Evolutionary conservation across 2,329 filamentous ascomycete species (phyloP).

Genomic region (Microdochium paspali): DNA sequence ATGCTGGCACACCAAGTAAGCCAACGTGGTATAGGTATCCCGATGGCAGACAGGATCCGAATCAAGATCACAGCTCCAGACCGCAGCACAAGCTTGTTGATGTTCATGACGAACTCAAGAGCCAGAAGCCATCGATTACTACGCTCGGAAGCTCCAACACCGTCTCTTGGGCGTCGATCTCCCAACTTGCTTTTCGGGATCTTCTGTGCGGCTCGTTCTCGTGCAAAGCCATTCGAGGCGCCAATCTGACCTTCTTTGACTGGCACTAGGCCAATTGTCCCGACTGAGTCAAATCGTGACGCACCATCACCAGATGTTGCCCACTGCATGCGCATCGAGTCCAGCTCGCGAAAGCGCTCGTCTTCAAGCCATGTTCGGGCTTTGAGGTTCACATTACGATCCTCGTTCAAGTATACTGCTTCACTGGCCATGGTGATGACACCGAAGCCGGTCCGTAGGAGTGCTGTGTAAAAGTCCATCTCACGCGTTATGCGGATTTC

Average conservation of each 20-base stretch:
- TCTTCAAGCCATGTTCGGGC: constrained; percentile 87
- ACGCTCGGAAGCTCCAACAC: constrained; percentile 71
- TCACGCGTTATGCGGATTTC: constrained; percentile 72
- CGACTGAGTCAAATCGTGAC: constrained; percentile 40
- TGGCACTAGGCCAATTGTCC: constrained; percentile 45
- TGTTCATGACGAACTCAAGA: constrained; percentile 66
- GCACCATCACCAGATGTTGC: constrained; percentile 34
- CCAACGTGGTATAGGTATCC: constrained; percentile 55
- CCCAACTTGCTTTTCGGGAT: constrained; percentile 33
- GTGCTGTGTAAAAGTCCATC: constrained; percentile 91
- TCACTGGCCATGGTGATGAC: constrained; percentile 90
- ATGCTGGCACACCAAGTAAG: constrained; percentile 44
- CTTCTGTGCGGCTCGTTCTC: constrained; percentile 59
- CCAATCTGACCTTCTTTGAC: constrained; percentile 34
- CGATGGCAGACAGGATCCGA: constrained; percentile 44
- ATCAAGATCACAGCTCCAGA: constrained; percentile 46
- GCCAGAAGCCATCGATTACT: constrained; percentile 71
- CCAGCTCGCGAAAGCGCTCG: constrained; percentile 69
- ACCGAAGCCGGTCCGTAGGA: constrained; percentile 78
- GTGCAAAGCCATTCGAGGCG: constrained; percentile 51
- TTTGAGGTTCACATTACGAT: constrained; percentile 62
- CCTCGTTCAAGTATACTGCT: constrained; percentile 92
- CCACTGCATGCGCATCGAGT: constrained; percentile 46
- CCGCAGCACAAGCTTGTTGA: constrained; percentile 55
- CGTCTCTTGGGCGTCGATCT: constrained; percentile 43